Evolutionary conservation across 192 early-diverging fungal genomes (phyloP), one percentile per base, ranked within the genome.

Genomic region (Backusella parvicylindrica): DNA sequence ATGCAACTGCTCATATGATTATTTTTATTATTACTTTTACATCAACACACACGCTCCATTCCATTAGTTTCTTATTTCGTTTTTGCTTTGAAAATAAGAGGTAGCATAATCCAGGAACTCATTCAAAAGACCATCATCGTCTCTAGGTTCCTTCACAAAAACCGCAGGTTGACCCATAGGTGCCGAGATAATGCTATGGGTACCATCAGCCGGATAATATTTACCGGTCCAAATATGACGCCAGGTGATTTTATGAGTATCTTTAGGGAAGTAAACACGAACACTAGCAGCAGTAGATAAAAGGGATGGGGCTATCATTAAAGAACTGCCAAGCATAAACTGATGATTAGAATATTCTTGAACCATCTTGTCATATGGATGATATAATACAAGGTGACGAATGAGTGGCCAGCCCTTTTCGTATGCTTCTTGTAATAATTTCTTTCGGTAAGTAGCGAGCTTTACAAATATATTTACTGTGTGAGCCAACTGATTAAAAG

Each of bases 181-280:
- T 0, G 80, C 63, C 36, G 76, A 64, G 4, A 80, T 49, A 23
- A 71, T 49, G 23, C 32, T 12, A 28, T 74, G 71, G 2, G 37
- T 53, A 15, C 76, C 76, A 70, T 77, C 64, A 33, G 71, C 75
- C 33, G 37, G 50, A 71, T 81, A 81, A 28, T 67, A 15, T 67
- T 71, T 74, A 23, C 76, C 80, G 8, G 75, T 74, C 80, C 80
- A 81, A 23, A 81, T 69, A 50, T 81, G 80, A 9, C 76, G 71
- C 80, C 80, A 81, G 6, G 66, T 36, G 18, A 75, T 33, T 12
- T 49, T 47, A 21, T 35, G 40, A 18, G 38, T 50, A 21, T 64
- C 49, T 23, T 66, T 47, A 1, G 83, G 83, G 74, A 84, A 79
- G 36, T 84, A 83, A 0, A 84, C 83, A 16, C 79, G 75, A 60